phyloP scores from a whole-genome alignment of 163 green algal species.

The Chlorella variabilis region DNA sequence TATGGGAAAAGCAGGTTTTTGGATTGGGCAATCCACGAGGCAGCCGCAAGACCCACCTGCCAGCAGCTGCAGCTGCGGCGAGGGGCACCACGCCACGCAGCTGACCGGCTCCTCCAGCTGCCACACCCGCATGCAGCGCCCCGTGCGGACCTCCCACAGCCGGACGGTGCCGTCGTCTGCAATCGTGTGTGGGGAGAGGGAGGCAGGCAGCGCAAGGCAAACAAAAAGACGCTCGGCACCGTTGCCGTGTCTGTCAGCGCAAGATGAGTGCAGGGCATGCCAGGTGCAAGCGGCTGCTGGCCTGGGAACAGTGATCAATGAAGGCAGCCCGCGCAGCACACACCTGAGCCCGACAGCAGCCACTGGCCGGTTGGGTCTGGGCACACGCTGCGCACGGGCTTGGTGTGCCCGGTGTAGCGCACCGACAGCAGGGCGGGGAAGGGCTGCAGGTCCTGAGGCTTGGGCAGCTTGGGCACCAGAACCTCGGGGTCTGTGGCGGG shows the following conservation, averaged over 20 bases:
- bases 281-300: too few relatives aligned
- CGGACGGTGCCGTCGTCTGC: slow-evolving; percentile 71
- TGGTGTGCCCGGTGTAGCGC: slow-evolving; percentile 79
- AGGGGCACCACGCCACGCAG: slow-evolving; percentile 86
- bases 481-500: slow-evolving; percentile 79
- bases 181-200: not conserved
- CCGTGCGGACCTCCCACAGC: slow-evolving; percentile 88
- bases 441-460: slow-evolving; percentile 91
- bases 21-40: too few relatives aligned
- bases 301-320: too few relatives aligned
- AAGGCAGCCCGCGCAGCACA: not conserved
- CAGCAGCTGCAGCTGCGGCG: slow-evolving; percentile 56
- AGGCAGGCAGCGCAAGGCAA: not conserved
- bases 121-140: slow-evolving; percentile 66
- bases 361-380: slow-evolving; percentile 84
- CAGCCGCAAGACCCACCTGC: slow-evolving; percentile 44
- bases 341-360: slow-evolving; percentile 76
- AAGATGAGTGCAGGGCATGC: too few relatives aligned
- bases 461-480: slow-evolving; percentile 95
- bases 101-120: slow-evolving; percentile 63
- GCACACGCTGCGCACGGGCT: slow-evolving; percentile 70
- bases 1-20: too few relatives aligned
- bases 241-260: too few relatives aligned
- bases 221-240: too few relatives aligned
- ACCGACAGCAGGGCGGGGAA: slow-evolving; percentile 88